Conservation (phyloP, 176 grass and related monocot species). For the Puccinellia tenuiflora region DNA sequence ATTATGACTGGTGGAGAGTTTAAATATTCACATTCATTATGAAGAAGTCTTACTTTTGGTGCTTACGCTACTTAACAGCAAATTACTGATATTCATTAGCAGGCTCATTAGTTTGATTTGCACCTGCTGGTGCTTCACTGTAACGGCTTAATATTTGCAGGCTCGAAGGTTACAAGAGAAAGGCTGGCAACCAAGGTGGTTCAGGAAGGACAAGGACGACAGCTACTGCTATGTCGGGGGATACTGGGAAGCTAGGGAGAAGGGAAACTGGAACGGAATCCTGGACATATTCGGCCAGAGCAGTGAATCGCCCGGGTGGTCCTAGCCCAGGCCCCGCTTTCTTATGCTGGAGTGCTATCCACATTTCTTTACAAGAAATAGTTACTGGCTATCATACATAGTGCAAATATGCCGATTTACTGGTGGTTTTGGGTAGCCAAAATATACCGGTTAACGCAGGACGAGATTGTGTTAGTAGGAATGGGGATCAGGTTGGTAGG, state of each 20-base stretch:
- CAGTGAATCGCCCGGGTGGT: conserved; percentile 16
- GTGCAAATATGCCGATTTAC: conserved; percentile 14
- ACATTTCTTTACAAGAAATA: conserved; percentile 14
- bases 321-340: not conserved
- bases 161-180: conserved; percentile 79
- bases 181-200: conserved; percentile 95
- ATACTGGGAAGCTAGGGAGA: conserved; percentile 94
- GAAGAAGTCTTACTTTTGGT: not conserved
- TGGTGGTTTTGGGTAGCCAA: conserved; percentile 8
- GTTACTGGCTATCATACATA: conserved; percentile 4
- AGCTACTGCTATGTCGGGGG: conserved; percentile 73
- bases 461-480: conserved; percentile 8
- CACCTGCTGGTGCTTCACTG: not conserved
- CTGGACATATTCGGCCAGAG: conserved; percentile 68
- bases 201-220: conserved; percentile 73
- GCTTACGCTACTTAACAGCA: not conserved
- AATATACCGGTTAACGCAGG: not conserved
- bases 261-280: conserved; percentile 63
- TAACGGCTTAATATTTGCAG: conserved; percentile 32
- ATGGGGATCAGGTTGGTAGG: not conserved
- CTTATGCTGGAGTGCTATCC: conserved; percentile 18
- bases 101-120: not conserved
- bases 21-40: not conserved
- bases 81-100: not conserved
- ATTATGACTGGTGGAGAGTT: not conserved